Conservation (phyloP, 257 asterid species). For the Solanum tacnaense region DNA sequence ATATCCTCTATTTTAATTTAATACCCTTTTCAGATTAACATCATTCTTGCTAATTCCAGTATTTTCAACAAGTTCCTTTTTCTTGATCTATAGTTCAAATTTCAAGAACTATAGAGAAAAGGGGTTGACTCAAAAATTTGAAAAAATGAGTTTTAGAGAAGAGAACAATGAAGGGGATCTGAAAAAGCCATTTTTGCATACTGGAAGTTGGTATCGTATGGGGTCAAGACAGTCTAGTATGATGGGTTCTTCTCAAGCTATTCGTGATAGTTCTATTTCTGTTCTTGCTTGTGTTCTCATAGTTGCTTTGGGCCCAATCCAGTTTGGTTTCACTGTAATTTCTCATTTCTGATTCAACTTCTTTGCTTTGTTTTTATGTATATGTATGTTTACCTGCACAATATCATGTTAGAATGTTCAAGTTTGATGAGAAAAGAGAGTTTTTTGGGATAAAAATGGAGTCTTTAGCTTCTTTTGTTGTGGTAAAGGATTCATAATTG, state of each 20-base stretch:
- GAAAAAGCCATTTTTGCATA: constrained; percentile 78
- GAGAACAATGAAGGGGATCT: constrained; percentile 47
- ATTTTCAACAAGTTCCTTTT: neutral
- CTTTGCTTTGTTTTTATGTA: neutral
- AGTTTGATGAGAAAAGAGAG: neutral
- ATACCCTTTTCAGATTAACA: neutral
- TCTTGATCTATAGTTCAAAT: neutral
- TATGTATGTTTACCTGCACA: neutral
- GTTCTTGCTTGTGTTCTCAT: constrained; percentile 85
- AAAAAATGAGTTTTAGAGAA: constrained; percentile 75
- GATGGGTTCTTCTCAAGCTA: constrained; percentile 74
- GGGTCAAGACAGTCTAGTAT: constrained; percentile 76
- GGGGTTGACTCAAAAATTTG: neutral
- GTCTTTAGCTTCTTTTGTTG: neutral
- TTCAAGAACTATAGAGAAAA: neutral
- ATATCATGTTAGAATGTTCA: neutral
- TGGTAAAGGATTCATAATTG: neutral
- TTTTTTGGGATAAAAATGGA: neutral
- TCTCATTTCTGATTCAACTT: neutral
- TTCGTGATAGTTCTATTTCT: constrained; percentile 68
- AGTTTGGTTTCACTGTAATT: constrained; percentile 86
- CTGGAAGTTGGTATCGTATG: constrained; percentile 95
- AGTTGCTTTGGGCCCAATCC: constrained; percentile 87
- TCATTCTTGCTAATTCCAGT: neutral
- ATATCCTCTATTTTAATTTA: neutral